These are phyloP conservation scores for Tieghemostelium lacteum DNA, from an alignment of 78 protist species.

Conservation along the genomic window DNA sequence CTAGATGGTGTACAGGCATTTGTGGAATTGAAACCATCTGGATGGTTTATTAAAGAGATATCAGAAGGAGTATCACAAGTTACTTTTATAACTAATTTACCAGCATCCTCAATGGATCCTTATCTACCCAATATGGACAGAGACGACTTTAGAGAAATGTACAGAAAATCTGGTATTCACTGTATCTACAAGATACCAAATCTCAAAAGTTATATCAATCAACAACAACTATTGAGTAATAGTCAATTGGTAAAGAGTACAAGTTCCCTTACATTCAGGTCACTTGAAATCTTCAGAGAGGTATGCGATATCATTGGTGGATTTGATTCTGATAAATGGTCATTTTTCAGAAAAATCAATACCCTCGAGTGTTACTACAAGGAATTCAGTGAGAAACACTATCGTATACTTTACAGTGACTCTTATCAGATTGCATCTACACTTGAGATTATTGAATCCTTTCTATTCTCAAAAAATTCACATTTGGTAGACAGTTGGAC, in stretches of 20 bases:
- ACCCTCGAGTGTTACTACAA: constrained; percentile 19
- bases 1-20: neutral
- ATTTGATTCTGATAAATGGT: constrained; percentile 22
- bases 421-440: neutral
- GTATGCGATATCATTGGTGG: constrained; percentile 14
- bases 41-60: constrained; percentile 28
- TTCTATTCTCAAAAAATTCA: neutral
- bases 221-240: neutral
- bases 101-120: neutral
- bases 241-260: too few relatives aligned
- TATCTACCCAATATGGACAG: neutral
- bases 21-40: constrained; percentile 20
- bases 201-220: constrained; percentile 17
- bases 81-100: constrained; percentile 23
- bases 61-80: neutral
- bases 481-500: constrained; percentile 16
- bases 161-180: constrained; percentile 34
- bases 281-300: constrained; percentile 15
- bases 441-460: neutral
- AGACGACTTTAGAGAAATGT: constrained; percentile 7
- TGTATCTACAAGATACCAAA: constrained; percentile 4
- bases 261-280: too few relatives aligned
- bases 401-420: constrained; percentile 1
- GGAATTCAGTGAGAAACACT: neutral
- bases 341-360: constrained; percentile 1